Evolutionary conservation across 345 rosid genomes (phyloP), one percentile per base, ranked within the genome.

Genomic region (Fremontodendron californicum): DNA sequence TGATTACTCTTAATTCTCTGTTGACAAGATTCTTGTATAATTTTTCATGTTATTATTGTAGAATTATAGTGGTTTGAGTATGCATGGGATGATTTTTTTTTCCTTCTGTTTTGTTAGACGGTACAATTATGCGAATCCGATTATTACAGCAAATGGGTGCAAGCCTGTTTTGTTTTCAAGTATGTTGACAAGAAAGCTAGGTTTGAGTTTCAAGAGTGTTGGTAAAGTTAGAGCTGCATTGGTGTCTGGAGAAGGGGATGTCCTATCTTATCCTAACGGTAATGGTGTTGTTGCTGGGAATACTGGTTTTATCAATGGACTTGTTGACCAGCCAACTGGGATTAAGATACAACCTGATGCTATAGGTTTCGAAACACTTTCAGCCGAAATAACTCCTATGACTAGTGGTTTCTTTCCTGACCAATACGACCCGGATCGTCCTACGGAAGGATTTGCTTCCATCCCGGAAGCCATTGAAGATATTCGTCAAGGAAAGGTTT

Each of bases 401-500:
- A 77, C 85, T 45, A 31, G 66, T 80, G 73, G 78, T 51, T 83
- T 86, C 72, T 66, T 33, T 29, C 3, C 75, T 73, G 91, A 88
- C 73, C 95, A 90, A 66, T 84, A 77, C 73, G 92, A 94, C 77
- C 77, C 92, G 6, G 94, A 90, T 81, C 81, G 65, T 45, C 95
- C 93, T 29, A 86, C 90, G 0, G 83, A 81, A 45, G 95, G 95
- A 42, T 90, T 90, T 84, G 79, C 89, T 66, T 87, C 95, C 45
- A 83, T 94, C 42, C 82, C 86, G 0, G 92, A 94, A 82, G 97
- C 98, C 58, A 83, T 94, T 54, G 94, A 90, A 76, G 94, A 94
- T 79, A 85, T 90, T 82, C 84, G 89, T 64, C 90, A 82, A 23
- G 95, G 98, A 15, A 94, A 94, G 90, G 97, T 90, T 81, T 67